A percentile compares a stretch with the other conserved stretches of the same genome.
These are phyloP conservation scores for Linum tenue DNA, from an alignment of 345 rosid species.

Conservation along the genomic window DNA sequence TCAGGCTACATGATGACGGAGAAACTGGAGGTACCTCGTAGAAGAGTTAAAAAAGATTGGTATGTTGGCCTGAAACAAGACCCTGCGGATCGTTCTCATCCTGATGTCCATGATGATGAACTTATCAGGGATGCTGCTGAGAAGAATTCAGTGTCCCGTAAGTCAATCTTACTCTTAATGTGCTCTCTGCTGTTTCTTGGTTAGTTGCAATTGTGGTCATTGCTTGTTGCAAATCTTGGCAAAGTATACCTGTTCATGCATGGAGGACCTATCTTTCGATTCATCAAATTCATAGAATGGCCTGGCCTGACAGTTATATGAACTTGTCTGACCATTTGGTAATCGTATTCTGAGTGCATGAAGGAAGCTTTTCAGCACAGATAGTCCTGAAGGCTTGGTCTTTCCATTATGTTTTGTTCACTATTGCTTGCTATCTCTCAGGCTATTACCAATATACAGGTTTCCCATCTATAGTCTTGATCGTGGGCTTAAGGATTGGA, in stretches of 20 bases:
- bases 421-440: too few species aligned
- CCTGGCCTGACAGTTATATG: background rate
- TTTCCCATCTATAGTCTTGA: background rate
- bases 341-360: background rate
- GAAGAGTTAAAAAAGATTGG: conserved; percentile 86
- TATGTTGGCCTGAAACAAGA: conserved; percentile 74
- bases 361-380: background rate
- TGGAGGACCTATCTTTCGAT: background rate
- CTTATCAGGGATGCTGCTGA: conserved; percentile 58
- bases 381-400: background rate
- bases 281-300: too few species aligned
- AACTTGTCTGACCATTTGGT: background rate
- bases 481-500: conserved; percentile 2
- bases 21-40: conserved; percentile 83
- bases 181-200: background rate
- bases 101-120: conserved; percentile 73
- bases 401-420: background rate
- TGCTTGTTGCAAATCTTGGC: background rate
- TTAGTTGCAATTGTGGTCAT: background rate
- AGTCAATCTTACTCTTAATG: conserved; percentile 23
- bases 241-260: background rate
- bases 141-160: conserved; percentile 39
- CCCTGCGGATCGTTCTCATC: conserved; percentile 91
- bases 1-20: conserved; percentile 97
- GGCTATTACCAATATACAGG: background rate